phyloP scores from a whole-genome alignment of 805 yeast genomes.

The Suhomyces kilbournensis region DNA sequence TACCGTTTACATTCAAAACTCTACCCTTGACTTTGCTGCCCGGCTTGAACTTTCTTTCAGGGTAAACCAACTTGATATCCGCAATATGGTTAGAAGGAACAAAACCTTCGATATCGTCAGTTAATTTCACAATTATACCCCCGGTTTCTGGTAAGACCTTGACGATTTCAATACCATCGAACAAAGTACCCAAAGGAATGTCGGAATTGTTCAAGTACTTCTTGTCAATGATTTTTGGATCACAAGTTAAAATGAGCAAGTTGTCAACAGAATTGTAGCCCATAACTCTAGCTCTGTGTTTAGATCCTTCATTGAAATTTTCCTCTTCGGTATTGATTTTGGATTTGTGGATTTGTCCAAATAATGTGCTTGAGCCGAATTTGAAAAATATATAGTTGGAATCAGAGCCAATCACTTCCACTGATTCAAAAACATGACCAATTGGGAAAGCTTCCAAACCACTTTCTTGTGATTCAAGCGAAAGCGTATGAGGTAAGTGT shows the following conservation, averaged over 20 bases:
- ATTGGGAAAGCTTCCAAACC: conserved; percentile 65
- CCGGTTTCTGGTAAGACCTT: conserved; percentile 52
- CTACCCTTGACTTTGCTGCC: conserved; percentile 81
- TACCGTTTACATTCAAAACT: conserved; percentile 51
- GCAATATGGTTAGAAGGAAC: conserved; percentile 78
- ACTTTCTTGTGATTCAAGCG: conserved; percentile 24
- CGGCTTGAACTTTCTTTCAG: conserved; percentile 86
- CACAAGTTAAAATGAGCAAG: conserved; percentile 62
- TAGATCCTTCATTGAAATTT: conserved; percentile 59
- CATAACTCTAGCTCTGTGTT: conserved; percentile 72
- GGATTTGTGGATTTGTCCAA: conserved; percentile 80
- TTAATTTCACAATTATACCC: conserved; percentile 67
- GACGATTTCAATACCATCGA: conserved; percentile 51
- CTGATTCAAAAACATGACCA: conserved; percentile 66
- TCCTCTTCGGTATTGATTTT: conserved; percentile 52
- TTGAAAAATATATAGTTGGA: conserved; percentile 53
- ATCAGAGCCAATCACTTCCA: conserved; percentile 60
- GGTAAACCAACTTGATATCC: conserved; percentile 79
- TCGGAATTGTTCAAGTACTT: conserved; percentile 68
- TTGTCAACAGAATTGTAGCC: conserved; percentile 69
- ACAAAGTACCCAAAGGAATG: conserved; percentile 69
- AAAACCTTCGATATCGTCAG: conserved; percentile 65
- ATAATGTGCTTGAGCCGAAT: conserved; percentile 48
- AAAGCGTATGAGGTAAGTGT: conserved; percentile 51
- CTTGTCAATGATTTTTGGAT: conserved; percentile 60